Percentiles rank a stretch among this genome's conserved stretches.
Evolutionary conservation across 1,139 yeast genomes (phyloP).

Genomic region (Pichia sp.): DNA sequence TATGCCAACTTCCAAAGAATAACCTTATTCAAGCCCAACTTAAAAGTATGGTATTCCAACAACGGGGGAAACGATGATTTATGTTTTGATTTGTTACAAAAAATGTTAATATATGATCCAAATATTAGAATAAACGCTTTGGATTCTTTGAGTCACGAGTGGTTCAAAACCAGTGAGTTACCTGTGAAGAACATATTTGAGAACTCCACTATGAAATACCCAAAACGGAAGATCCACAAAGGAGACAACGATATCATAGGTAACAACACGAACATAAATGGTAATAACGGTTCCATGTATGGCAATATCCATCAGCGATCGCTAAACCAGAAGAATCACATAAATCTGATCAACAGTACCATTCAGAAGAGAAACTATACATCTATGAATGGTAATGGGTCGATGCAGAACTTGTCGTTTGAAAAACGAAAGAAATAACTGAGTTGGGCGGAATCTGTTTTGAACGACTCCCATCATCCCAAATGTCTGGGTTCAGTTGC

Average conservation of each 20-base stretch:
- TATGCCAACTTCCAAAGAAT: conserved; percentile 58
- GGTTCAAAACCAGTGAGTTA: conserved; percentile 60
- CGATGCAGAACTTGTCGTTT: neutral
- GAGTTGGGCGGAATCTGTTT: no score
- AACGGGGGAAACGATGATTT: conserved; percentile 65
- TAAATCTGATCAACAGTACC: neutral
- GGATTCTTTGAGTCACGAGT: conserved; percentile 66
- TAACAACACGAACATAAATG: conserved; percentile 7
- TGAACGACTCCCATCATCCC: no score
- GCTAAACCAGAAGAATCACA: neutral
- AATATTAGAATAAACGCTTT: conserved; percentile 67
- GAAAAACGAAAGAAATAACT: no score
- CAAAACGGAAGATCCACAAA: conserved; percentile 67
- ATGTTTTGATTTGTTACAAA: conserved; percentile 58
- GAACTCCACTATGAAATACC: conserved; percentile 54
- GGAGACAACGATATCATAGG: conserved; percentile 62
- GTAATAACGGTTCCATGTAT: conserved; percentile 1
- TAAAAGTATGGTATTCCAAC: conserved; percentile 78
- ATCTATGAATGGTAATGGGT: conserved; percentile 4
- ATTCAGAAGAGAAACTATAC: conserved; percentile 12
- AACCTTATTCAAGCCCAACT: conserved; percentile 56
- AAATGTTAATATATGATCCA: conserved; percentile 77
- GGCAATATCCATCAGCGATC: neutral
- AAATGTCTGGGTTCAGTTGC: no score
- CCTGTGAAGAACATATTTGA: conserved; percentile 67